Percentiles rank a stretch among this genome's conserved stretches.
Evolutionary conservation across 495 filamentous ascomycete species (phyloP).

Genomic region (Patellaria atrata): DNA sequence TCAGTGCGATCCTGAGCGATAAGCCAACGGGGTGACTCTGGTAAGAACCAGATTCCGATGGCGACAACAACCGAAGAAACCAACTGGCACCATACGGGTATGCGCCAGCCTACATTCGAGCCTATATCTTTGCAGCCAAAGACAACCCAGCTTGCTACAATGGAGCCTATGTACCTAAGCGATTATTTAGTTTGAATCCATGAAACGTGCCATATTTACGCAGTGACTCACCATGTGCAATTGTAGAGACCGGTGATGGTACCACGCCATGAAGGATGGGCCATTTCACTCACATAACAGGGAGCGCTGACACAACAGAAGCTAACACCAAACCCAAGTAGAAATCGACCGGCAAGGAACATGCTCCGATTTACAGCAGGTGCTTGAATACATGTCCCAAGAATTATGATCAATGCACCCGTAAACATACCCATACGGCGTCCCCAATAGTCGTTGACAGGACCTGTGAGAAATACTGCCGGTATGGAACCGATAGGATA

Average conservation of each 20-base stretch:
- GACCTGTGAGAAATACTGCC: conserved; percentile 12
- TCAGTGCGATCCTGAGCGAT: conserved; percentile 6
- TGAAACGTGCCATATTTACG: too few species aligned
- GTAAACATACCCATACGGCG: conserved; percentile 14
- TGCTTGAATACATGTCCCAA: conserved; percentile 9
- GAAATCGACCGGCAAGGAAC: conserved; percentile 14
- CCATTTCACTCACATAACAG: conserved; percentile 14
- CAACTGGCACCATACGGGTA: conserved; percentile 15
- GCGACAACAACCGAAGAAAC: conserved; percentile 10
- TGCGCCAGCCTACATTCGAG: conserved; percentile 18
- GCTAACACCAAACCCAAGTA: conserved; percentile 13
- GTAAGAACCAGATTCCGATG: conserved; percentile 6
- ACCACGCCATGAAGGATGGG: conserved; percentile 15
- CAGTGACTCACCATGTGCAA: conserved; percentile 13
- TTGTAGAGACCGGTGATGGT: conserved; percentile 20
- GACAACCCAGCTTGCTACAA: too few species aligned
- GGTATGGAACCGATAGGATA: conserved; percentile 8
- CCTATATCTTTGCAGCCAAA: too few species aligned
- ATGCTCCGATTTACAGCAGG: conserved; percentile 3
- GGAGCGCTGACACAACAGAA: conserved; percentile 9
- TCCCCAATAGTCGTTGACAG: conserved; percentile 14
- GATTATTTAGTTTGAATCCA: too few species aligned
- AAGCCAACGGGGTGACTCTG: conserved; percentile 19
- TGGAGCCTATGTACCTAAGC: too few species aligned
- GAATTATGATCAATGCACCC: conserved; percentile 7